A percentile compares a stretch with the other conserved stretches of the same genome.
phyloP scores from a whole-genome alignment of 2,329 filamentous ascomycete genomes.

The Microsporum audouinii region DNA sequence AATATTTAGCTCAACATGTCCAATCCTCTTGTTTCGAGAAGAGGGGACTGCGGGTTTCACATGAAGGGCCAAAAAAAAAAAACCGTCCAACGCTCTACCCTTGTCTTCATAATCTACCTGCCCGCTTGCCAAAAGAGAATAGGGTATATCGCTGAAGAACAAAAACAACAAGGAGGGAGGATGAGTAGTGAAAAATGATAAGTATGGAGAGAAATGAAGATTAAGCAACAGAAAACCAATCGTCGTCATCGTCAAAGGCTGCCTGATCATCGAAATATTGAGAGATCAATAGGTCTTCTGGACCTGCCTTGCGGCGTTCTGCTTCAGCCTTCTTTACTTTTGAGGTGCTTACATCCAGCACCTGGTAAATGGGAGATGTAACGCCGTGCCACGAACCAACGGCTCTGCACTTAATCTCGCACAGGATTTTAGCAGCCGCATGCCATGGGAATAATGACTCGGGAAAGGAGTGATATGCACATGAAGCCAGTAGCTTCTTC shows the following conservation, averaged over 20 bases:
- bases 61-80: not conserved
- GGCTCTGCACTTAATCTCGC: conserved; percentile 21
- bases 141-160: not conserved
- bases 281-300: not conserved
- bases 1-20: not conserved
- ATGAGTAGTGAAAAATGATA: not conserved
- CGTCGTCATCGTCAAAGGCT: conserved; percentile 7
- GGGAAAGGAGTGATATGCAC: conserved; percentile 20
- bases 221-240: conserved; percentile 5
- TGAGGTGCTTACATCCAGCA: conserved; percentile 6
- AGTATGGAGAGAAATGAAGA: not conserved
- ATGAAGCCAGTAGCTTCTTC: conserved; percentile 30
- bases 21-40: not conserved
- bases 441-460: conserved; percentile 16
- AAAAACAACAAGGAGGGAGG: not conserved
- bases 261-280: not conserved
- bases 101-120: not conserved
- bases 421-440: conserved; percentile 20
- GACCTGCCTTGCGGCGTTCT: not conserved
- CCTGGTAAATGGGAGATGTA: conserved; percentile 7
- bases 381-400: conserved; percentile 8
- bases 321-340: conserved; percentile 3
- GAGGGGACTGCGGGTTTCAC: not conserved
- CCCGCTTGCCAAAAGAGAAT: not conserved
- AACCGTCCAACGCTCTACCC: not conserved